Evolutionary conservation across 805 yeast species (phyloP).

Genomic region (Candida gorgasii): DNA sequence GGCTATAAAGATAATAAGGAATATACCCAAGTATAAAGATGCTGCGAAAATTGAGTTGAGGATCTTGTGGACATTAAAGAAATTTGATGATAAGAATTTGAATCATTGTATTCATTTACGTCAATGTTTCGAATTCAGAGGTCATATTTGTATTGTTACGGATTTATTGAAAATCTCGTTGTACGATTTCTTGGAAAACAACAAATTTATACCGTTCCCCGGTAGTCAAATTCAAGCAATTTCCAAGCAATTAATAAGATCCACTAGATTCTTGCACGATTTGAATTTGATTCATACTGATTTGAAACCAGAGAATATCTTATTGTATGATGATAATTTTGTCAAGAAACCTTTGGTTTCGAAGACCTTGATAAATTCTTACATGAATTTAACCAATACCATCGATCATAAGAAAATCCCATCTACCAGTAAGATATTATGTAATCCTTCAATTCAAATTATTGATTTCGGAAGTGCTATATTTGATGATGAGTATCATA

Average conservation of each 20-base stretch:
- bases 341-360: slow-evolving; percentile 36
- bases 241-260: slow-evolving; percentile 78
- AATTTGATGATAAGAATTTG: slow-evolving; percentile 64
- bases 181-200: slow-evolving; percentile 85
- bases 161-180: slow-evolving; percentile 82
- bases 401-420: slow-evolving; percentile 28
- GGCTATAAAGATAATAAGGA: slow-evolving; percentile 90
- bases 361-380: slow-evolving; percentile 35
- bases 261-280: slow-evolving; percentile 88
- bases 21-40: slow-evolving; percentile 91
- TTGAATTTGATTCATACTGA: slow-evolving; percentile 92
- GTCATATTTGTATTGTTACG: slow-evolving; percentile 93
- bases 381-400: slow-evolving; percentile 24
- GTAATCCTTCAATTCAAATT: slow-evolving; percentile 79
- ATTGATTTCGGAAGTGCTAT: slow-evolving; percentile 98
- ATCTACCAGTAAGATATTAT: slow-evolving; percentile 50
- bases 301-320: slow-evolving; percentile 91
- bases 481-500: slow-evolving; percentile 91
- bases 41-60: slow-evolving; percentile 93
- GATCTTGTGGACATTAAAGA: slow-evolving; percentile 70
- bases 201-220: slow-evolving; percentile 86
- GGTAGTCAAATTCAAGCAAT: slow-evolving; percentile 90
- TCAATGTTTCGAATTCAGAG: slow-evolving; percentile 89
- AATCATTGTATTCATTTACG: slow-evolving; percentile 82
- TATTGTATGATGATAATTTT: slow-evolving; percentile 58